Percentiles rank a stretch among this genome's conserved stretches.
These are phyloP conservation scores for Diplodia mutila DNA, from an alignment of 2,329 filamentous ascomycete genomes.

Conservation along the genomic window DNA sequence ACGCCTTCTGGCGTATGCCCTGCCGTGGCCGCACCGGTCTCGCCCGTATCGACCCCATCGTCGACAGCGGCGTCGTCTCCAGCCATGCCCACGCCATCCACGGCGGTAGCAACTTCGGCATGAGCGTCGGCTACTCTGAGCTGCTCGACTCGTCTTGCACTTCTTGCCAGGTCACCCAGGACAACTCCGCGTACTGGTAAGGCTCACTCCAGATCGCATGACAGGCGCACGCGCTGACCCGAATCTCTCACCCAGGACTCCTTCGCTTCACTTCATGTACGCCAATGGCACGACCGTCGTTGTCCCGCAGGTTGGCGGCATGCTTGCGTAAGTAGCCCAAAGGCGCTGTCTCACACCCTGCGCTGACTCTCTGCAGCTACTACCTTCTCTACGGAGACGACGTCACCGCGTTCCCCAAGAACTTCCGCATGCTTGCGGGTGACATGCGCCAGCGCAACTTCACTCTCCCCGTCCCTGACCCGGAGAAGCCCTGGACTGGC, in stretches of 20 bases:
- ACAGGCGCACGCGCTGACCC: background rate
- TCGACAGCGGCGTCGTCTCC: conserved; percentile 61
- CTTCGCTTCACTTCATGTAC: conserved; percentile 69
- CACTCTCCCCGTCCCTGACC: conserved; percentile 61
- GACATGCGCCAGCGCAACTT: conserved; percentile 62
- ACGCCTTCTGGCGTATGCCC: conserved; percentile 73
- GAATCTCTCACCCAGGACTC: conserved; percentile 49
- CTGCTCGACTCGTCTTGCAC: conserved; percentile 69
- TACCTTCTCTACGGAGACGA: conserved; percentile 77
- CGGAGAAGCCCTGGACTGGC: conserved; percentile 73
- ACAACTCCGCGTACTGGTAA: conserved; percentile 73
- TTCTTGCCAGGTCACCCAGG: conserved; percentile 67
- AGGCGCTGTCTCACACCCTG: conserved; percentile 36
- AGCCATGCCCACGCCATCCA: conserved; percentile 68
- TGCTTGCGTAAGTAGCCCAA: conserved; percentile 32
- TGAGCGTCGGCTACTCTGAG: conserved; percentile 64
- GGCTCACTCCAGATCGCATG: background rate
- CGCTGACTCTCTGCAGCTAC: conserved; percentile 58
- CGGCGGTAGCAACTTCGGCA: conserved; percentile 68
- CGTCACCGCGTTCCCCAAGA: conserved; percentile 71
- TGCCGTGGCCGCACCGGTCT: conserved; percentile 64
- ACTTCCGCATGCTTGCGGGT: conserved; percentile 73
- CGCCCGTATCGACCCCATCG: conserved; percentile 68
- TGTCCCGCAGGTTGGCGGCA: conserved; percentile 61
- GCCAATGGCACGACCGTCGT: conserved; percentile 66